These are phyloP conservation scores for Saccharomyces hybrid DNA, from an alignment of 1,139 yeast species.

Conservation along the genomic window DNA sequence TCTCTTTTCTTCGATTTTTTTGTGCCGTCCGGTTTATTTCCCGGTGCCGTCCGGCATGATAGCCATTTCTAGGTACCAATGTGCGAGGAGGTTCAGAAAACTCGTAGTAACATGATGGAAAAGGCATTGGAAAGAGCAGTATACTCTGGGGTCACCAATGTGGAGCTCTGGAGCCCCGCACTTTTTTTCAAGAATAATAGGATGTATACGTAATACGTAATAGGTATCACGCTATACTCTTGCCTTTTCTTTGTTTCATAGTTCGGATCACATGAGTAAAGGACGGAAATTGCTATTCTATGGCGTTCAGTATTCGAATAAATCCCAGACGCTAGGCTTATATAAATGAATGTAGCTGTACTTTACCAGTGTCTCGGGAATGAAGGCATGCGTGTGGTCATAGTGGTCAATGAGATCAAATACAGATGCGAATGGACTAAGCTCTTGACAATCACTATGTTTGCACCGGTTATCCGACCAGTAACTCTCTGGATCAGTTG, in stretches of 20 bases:
- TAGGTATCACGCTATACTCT: not conserved
- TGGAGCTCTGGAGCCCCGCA: not conserved
- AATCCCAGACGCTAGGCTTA: not conserved
- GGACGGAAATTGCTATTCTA: too few relatives aligned
- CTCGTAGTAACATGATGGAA: not conserved
- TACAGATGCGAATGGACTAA: conserved; percentile 10
- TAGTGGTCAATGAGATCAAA: conserved; percentile 22
- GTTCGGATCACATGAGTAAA: not conserved
- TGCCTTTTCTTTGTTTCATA: not conserved
- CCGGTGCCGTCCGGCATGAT: not conserved
- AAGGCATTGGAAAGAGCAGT: not conserved
- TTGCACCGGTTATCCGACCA: conserved; percentile 18
- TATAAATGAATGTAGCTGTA: conserved; percentile 12
- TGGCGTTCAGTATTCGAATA: not conserved
- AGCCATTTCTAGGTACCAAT: not conserved
- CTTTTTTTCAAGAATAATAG: not conserved
- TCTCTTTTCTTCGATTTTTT: not conserved
- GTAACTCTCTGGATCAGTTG: not conserved
- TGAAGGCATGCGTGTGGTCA: conserved; percentile 20
- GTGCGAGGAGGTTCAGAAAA: not conserved
- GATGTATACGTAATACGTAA: not conserved
- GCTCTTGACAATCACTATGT: conserved; percentile 9
- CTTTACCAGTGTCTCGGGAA: conserved; percentile 21
- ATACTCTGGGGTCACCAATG: not conserved
- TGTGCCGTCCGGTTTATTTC: not conserved